phyloP scores from a whole-genome alignment of 83 land plant genomes.

The Diphasiastrum complanatum region DNA sequence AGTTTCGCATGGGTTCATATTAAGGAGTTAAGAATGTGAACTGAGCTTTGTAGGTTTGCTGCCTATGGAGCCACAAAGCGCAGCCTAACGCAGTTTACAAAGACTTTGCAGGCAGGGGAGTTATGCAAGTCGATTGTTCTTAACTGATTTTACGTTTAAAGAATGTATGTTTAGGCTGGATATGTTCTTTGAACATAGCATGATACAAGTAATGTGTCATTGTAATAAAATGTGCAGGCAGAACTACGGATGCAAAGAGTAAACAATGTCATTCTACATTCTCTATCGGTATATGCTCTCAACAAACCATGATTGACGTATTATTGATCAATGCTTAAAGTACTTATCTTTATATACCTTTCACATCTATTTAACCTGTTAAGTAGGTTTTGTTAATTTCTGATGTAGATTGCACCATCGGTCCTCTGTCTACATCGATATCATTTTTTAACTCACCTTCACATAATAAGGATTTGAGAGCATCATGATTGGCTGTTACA shows the following conservation, averaged over 20 bases:
- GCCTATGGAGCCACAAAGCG: slow-evolving; percentile 99
- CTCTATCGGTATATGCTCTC: slow-evolving; percentile 61
- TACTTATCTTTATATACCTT: too few relatives aligned
- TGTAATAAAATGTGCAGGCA: slow-evolving; percentile 53
- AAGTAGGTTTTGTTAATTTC: too few relatives aligned
- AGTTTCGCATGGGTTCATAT: too few relatives aligned
- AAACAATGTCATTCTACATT: slow-evolving; percentile 80
- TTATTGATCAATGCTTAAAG: too few relatives aligned
- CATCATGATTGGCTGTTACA: too few relatives aligned
- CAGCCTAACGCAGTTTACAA: slow-evolving; percentile 89
- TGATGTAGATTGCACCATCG: too few relatives aligned
- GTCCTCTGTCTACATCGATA: too few relatives aligned
- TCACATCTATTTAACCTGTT: too few relatives aligned
- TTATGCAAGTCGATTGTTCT: neutral
- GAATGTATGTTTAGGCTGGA: neutral
- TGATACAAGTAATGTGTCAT: neutral
- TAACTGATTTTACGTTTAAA: neutral
- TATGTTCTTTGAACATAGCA: neutral
- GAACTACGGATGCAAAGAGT: slow-evolving; percentile 82
- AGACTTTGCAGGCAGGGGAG: slow-evolving; percentile 70
- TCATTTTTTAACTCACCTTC: too few relatives aligned
- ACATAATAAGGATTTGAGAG: too few relatives aligned
- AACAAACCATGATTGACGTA: too few relatives aligned
- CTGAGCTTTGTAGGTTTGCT: slow-evolving; percentile 65
- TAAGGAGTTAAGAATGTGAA: neutral